These are phyloP conservation scores for Lactifluus echinatus DNA, from an alignment of 768 basidiomycete genomes.

Conservation along the genomic window DNA sequence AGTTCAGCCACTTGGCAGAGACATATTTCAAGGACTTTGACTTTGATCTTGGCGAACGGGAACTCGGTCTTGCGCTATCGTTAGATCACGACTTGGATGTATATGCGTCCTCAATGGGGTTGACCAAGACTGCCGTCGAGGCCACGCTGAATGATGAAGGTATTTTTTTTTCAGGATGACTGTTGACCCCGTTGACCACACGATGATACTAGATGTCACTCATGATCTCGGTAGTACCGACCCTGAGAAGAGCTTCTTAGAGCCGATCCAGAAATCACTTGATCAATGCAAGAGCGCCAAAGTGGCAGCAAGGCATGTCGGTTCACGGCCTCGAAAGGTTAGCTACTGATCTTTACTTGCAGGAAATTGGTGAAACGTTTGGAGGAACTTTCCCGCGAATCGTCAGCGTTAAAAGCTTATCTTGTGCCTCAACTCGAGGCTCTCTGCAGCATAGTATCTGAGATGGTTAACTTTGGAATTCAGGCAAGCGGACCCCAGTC, in stretches of 20 bases:
- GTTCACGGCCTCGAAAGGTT: not conserved
- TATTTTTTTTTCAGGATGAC: slow-evolving; percentile 24
- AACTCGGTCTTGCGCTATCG: slow-evolving; percentile 70
- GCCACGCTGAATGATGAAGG: slow-evolving; percentile 70
- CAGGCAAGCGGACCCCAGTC: slow-evolving; percentile 45
- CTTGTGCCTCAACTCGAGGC: slow-evolving; percentile 66
- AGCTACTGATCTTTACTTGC: not conserved
- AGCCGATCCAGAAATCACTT: slow-evolving; percentile 73
- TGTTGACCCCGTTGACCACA: not conserved
- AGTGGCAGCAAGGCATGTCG: slow-evolving; percentile 50
- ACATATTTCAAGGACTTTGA: slow-evolving; percentile 77
- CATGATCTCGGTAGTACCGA: slow-evolving; percentile 69
- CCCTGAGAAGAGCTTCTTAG: slow-evolving; percentile 66
- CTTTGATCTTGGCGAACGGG: slow-evolving; percentile 84
- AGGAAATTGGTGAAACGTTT: slow-evolving; percentile 86
- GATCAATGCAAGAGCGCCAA: slow-evolving; percentile 80
- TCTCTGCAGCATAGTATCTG: slow-evolving; percentile 63
- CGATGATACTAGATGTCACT: slow-evolving; percentile 45
- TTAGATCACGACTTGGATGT: slow-evolving; percentile 92
- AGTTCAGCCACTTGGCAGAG: slow-evolving; percentile 88
- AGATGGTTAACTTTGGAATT: slow-evolving; percentile 86
- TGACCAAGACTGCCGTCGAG: slow-evolving; percentile 81
- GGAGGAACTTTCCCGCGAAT: slow-evolving; percentile 68
- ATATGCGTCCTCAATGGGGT: slow-evolving; percentile 84
- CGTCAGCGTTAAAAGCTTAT: slow-evolving; percentile 60